Conservation (phyloP, 2,329 filamentous ascomycete species). For the Paramyrothecium sp. region DNA sequence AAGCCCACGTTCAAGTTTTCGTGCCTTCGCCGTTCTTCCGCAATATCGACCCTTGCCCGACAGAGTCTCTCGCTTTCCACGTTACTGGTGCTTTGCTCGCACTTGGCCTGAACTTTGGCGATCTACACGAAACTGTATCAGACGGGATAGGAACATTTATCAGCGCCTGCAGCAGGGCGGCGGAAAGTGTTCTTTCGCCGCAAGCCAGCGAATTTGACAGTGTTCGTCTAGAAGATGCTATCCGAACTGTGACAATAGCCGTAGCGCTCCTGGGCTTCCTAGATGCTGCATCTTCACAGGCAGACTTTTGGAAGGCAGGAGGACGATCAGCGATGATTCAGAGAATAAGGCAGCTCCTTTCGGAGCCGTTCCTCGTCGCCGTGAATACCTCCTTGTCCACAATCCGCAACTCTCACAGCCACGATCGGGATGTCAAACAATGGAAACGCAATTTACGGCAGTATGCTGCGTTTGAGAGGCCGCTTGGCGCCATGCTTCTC, state of each 20-base stretch:
- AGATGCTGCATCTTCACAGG: conserved; percentile 74
- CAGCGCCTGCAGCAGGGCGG: conserved; percentile 64
- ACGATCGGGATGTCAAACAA: conserved; percentile 67
- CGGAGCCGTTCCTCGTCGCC: conserved; percentile 79
- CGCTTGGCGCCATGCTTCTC: conserved; percentile 86
- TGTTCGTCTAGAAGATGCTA: conserved; percentile 63
- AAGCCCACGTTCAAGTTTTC: conserved; percentile 78
- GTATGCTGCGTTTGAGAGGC: conserved; percentile 76
- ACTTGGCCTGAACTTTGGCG: conserved; percentile 70
- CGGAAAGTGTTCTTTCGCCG: conserved; percentile 52
- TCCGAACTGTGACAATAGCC: conserved; percentile 71
- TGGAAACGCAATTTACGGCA: conserved; percentile 87
- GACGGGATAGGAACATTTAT: conserved; percentile 71
- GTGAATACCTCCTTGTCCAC: conserved; percentile 90
- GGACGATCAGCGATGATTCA: conserved; percentile 74
- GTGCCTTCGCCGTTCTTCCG: conserved; percentile 78
- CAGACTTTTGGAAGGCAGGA: conserved; percentile 75
- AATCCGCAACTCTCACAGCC: conserved; percentile 73
- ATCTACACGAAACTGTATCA: conserved; percentile 64
- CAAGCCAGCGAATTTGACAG: conserved; percentile 55
- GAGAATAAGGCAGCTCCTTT: conserved; percentile 70
- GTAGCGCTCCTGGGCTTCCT: conserved; percentile 90
- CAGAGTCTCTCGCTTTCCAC: conserved; percentile 77
- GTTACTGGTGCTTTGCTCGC: conserved; percentile 80
- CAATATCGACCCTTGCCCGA: conserved; percentile 81